Percentiles rank a stretch among this genome's conserved stretches.
phyloP scores from a whole-genome alignment of 306 rosid species.

The Vigna hirtella region DNA sequence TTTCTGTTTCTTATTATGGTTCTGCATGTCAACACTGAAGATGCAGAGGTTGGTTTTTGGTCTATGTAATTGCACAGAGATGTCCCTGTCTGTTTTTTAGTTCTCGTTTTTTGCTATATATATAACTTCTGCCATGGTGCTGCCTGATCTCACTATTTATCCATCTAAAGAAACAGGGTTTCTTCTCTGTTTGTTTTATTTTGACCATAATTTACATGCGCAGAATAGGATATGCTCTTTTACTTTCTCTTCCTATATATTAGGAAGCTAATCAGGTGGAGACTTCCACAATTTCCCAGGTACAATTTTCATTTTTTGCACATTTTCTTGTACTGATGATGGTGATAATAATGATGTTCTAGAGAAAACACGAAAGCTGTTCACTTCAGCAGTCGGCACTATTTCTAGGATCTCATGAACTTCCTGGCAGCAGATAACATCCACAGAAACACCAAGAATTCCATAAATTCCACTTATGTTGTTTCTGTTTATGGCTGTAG shows the following conservation, averaged over 20 bases:
- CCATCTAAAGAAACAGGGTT: conserved; percentile 38
- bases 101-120: background rate
- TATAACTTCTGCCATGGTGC: background rate
- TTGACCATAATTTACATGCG: conserved; percentile 17
- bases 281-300: conserved; percentile 35
- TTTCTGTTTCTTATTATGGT: background rate
- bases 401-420: conserved; percentile 31
- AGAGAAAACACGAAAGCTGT: conserved; percentile 10
- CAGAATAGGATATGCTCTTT: background rate
- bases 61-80: background rate
- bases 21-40: conserved; percentile 18
- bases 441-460: conserved; percentile 17
- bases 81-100: background rate
- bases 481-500: conserved; percentile 12
- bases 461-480: background rate
- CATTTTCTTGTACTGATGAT: background rate
- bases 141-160: background rate
- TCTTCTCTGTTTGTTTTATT: conserved; percentile 33
- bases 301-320: background rate
- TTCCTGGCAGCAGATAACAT: conserved; percentile 20
- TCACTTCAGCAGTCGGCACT: conserved; percentile 10
- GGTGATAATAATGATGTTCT: background rate
- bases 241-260: background rate
- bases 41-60: conserved; percentile 25
- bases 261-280: background rate